These are phyloP conservation scores for Malassezia dermatis DNA, from an alignment of 1,284 basidiomycete species.

Conservation along the genomic window DNA sequence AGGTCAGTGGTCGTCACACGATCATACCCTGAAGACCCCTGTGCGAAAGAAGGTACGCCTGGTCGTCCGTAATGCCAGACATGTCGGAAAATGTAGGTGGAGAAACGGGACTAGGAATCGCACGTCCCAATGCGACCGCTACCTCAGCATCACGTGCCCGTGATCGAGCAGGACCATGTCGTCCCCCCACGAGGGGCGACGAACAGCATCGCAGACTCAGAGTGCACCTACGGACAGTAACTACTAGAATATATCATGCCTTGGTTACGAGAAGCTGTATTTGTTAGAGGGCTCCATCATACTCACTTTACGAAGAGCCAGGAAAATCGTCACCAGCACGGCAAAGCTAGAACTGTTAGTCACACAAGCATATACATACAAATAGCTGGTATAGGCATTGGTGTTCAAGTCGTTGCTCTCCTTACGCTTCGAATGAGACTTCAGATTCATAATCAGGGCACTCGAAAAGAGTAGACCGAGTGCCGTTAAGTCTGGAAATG, in stretches of 20 bases:
- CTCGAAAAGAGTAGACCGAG: constrained; percentile 1
- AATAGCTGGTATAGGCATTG: constrained; percentile 13
- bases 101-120: constrained; percentile 1
- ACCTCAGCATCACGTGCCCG: background rate
- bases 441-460: constrained; percentile 8
- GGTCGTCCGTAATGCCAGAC: constrained; percentile 5
- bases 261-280: background rate
- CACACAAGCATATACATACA: constrained; percentile 2
- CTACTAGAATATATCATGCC: background rate
- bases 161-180: background rate
- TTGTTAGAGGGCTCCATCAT: background rate
- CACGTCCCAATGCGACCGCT: background rate
- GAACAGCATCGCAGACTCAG: background rate
- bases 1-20: background rate
- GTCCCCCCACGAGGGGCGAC: background rate
- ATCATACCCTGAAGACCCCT: constrained; percentile 14
- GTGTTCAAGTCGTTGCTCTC: constrained; percentile 1
- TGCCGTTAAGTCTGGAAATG: constrained; percentile 6
- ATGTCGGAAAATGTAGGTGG: constrained; percentile 1
- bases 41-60: constrained; percentile 14
- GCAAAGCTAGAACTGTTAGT: constrained; percentile 7
- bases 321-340: background rate
- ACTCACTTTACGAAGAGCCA: constrained; percentile 9
- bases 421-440: constrained; percentile 3
- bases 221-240: no score